Percentiles rank a stretch among this genome's conserved stretches.
These are phyloP conservation scores for Huntiella abstrusa DNA, from an alignment of 2,329 filamentous ascomycete genomes.

Conservation along the genomic window DNA sequence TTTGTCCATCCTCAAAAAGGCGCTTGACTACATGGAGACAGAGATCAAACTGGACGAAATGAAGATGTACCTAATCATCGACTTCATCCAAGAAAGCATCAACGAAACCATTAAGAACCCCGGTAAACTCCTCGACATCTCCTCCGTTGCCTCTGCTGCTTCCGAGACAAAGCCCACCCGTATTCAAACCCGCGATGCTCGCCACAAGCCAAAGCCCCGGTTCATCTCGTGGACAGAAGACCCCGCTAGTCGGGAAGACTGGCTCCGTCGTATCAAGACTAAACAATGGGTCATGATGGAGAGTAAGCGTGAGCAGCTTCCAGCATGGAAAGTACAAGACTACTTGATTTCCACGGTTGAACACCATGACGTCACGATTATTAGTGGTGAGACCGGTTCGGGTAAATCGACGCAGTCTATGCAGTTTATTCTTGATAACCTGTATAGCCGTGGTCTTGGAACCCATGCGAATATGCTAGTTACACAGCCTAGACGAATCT, in stretches of 20 bases:
- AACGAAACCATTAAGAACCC: constrained; percentile 69
- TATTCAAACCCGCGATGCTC: constrained; percentile 14
- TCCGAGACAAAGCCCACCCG: constrained; percentile 27
- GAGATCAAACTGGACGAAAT: constrained; percentile 68
- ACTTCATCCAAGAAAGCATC: constrained; percentile 79
- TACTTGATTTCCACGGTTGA: constrained; percentile 58
- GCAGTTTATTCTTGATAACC: constrained; percentile 83
- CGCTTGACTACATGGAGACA: constrained; percentile 49
- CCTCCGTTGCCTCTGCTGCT: constrained; percentile 52
- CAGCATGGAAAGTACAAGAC: constrained; percentile 72
- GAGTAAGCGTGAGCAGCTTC: constrained; percentile 50
- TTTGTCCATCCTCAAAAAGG: constrained; percentile 65
- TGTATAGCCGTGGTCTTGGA: constrained; percentile 61
- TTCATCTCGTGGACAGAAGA: constrained; percentile 19
- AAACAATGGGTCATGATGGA: constrained; percentile 55
- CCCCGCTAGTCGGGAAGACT: constrained; percentile 41
- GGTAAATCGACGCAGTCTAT: constrained; percentile 53
- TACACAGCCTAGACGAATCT: constrained; percentile 87
- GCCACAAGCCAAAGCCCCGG: constrained; percentile 6
- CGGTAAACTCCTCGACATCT: constrained; percentile 67
- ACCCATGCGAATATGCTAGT: constrained; percentile 76
- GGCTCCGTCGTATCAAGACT: constrained; percentile 40
- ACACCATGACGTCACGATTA: constrained; percentile 69
- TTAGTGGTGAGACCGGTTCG: constrained; percentile 14
- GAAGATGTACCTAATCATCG: constrained; percentile 69